A percentile compares a stretch with the other conserved stretches of the same genome.
Evolutionary conservation across 2,329 filamentous ascomycete species (phyloP).

Genomic region (Colletotrichum sp.): DNA sequence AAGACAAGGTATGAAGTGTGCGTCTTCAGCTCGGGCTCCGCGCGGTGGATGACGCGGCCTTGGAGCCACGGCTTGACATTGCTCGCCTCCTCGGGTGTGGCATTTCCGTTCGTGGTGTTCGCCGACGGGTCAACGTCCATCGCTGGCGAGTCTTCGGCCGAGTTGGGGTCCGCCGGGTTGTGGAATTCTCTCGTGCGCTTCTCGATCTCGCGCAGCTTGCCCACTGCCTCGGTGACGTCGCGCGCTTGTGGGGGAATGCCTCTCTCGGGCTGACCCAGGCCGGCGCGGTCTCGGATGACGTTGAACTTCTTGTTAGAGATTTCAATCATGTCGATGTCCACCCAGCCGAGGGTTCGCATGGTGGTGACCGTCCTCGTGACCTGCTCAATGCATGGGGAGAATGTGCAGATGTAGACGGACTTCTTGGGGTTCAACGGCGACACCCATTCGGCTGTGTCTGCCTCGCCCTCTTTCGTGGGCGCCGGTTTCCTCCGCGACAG

Average conservation of each 20-base stretch:
- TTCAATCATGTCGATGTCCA: constrained; percentile 93
- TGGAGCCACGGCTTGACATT: constrained; percentile 69
- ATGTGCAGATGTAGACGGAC: constrained; percentile 84
- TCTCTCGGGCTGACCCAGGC: constrained; percentile 70
- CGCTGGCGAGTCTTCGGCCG: constrained; percentile 31
- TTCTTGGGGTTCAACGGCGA: constrained; percentile 74
- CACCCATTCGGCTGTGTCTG: constrained; percentile 44
- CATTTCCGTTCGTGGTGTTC: constrained; percentile 31
- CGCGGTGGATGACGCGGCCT: constrained; percentile 78
- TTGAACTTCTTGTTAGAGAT: constrained; percentile 81
- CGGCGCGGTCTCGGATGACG: constrained; percentile 80
- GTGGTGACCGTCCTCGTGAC: constrained; percentile 84
- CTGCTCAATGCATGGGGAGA: constrained; percentile 97
- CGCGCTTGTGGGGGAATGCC: constrained; percentile 74
- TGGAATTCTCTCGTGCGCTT: constrained; percentile 71
- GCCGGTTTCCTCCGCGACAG: constrained; percentile 62
- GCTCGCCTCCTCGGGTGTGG: constrained; percentile 26
- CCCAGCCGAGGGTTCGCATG: constrained; percentile 84
- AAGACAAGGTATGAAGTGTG: constrained; percentile 98
- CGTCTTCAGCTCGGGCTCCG: constrained; percentile 89
- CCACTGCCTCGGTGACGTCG: constrained; percentile 80
- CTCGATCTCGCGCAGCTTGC: constrained; percentile 76
- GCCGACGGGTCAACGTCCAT: constrained; percentile 43
- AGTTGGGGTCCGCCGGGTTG: constrained; percentile 30
- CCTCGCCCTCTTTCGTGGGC: constrained; percentile 1